Evolutionary conservation across 805 yeast species (phyloP).

Genomic region (Kodamaea hsintzibuensis): DNA sequence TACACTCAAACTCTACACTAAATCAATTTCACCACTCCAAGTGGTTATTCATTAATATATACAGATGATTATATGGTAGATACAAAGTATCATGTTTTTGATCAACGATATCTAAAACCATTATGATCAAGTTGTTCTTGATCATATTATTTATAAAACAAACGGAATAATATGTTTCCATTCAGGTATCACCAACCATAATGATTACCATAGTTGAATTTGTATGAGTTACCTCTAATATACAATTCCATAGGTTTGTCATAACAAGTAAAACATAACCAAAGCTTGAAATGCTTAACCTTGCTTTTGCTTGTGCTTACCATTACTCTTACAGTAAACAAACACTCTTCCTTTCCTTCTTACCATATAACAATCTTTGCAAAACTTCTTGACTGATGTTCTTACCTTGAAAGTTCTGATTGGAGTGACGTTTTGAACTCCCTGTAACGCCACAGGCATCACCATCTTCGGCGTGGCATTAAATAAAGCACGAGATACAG

Average conservation of each 20-base stretch:
- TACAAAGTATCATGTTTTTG: neutral
- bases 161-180: too few species aligned
- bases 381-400: constrained; percentile 90
- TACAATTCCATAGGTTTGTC: too few species aligned
- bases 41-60: constrained; percentile 1
- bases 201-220: too few species aligned
- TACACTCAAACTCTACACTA: too few species aligned
- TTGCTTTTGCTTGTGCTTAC: constrained; percentile 93
- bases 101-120: too few species aligned
- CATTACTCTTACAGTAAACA: constrained; percentile 89
- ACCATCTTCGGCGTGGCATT: constrained; percentile 16
- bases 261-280: neutral
- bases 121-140: too few species aligned
- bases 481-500: constrained; percentile 10
- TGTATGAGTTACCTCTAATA: too few species aligned
- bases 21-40: too few species aligned
- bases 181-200: too few species aligned
- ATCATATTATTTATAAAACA: too few species aligned
- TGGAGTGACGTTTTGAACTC: constrained; percentile 12
- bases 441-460: constrained; percentile 5
- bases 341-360: constrained; percentile 94
- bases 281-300: constrained; percentile 38
- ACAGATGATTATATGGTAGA: constrained; percentile 1
- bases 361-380: constrained; percentile 85
- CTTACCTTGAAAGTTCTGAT: constrained; percentile 69